Evolutionary conservation across 768 basidiomycete genomes (phyloP), one percentile per base, ranked within the genome.

Genomic region (Mycena rosella): DNA sequence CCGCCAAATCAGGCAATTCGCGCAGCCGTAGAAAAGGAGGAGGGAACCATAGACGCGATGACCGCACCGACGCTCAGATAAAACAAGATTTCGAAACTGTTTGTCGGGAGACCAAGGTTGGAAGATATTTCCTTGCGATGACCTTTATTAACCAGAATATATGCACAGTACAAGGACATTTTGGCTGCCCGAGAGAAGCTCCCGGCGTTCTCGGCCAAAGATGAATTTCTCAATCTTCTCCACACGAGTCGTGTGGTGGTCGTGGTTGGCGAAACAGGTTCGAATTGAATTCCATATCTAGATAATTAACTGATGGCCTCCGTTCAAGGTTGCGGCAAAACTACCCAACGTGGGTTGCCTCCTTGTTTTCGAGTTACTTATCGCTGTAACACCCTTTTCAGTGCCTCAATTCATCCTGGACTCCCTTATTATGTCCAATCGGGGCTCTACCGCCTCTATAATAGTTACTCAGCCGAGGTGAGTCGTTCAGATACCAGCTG

Each of bases 361-460:
- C 5, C 32, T 29, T 40, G 17, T 22, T 22, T 22, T n/a, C 26
- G 38, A 51, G 56, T 24, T 44, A 27, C 38, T 36, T 65, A 34
- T 42, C 52, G 47, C 49, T 32, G 61, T 11, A 53, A 57, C 24
- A 6, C 0, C 54, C 47, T 27, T 65, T 45, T 68, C 74, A 91
- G 91, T 96, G 9, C 96, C 96, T 17, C 94, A 96, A 71, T 96
- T 95, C 72, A 90, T 98, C 59, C 81, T 98, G 52, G 96, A 98
- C 72, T 88, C 92, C 45, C 85, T 94, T 48, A 96, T 97, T 53
- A 69, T 81, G 10, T 81, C 85, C 0, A 81, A 82, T 18, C 79
- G 78, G 20, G 95, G 95, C 14, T 87, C 90, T 4, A 80, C 82
- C 27, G 89, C 89, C 13, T 91, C 87, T 2, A 95, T 98, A 56